Conservation (phyloP, 495 filamentous ascomycete species). For the Penicillium simplicissimum region DNA sequence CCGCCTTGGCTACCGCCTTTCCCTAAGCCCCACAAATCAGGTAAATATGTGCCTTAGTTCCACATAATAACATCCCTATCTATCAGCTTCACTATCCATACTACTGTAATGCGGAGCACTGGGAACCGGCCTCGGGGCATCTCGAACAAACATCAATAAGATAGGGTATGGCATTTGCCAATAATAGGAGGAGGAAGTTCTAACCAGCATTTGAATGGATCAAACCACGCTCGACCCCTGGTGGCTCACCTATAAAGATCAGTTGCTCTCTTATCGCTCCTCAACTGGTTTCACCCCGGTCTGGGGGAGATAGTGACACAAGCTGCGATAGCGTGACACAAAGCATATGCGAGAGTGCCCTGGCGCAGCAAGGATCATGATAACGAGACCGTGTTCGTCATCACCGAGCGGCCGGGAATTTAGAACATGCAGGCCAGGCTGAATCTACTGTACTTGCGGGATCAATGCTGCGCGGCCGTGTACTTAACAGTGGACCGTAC, state of each 20-base stretch:
- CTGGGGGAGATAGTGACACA: slow-evolving; percentile 1
- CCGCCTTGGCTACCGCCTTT: too few species aligned
- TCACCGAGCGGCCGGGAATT: background rate
- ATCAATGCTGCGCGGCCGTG: background rate
- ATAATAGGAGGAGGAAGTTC: too few species aligned
- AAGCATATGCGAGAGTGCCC: background rate
- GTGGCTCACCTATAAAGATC: background rate
- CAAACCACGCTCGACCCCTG: background rate
- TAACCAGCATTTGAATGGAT: background rate
- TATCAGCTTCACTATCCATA: background rate
- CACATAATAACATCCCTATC: background rate
- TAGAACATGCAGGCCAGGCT: background rate
- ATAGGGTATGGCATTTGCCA: background rate
- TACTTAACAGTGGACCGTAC: background rate
- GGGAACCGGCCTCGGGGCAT: background rate
- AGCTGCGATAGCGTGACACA: background rate
- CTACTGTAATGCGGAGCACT: background rate
- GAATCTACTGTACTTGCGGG: background rate
- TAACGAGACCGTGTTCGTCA: slow-evolving; percentile 7
- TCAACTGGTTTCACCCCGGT: background rate
- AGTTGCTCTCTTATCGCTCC: background rate
- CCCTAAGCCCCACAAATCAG: too few species aligned
- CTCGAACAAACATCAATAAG: background rate
- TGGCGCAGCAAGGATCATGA: background rate
- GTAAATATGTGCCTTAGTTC: too few species aligned